A percentile compares a stretch with the other conserved stretches of the same genome.
phyloP scores from a whole-genome alignment of 305 asterid species.

The Withania somnifera region DNA sequence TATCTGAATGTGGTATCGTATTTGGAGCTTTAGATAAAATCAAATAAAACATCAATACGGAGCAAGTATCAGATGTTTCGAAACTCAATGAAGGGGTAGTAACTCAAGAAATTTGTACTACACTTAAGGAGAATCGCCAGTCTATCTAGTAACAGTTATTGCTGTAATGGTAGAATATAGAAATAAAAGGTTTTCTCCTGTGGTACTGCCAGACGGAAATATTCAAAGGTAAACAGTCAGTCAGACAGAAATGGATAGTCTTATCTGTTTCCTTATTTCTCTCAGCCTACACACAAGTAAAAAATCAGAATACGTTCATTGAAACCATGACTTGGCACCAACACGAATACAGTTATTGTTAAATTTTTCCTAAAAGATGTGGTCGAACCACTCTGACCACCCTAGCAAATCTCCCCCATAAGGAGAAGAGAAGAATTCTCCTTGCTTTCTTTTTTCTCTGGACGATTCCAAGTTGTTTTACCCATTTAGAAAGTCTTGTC shows the following conservation, averaged over 20 bases:
- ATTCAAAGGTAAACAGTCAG: not conserved
- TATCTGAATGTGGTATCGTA: not conserved
- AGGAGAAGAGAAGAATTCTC: too few relatives aligned
- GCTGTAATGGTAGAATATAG: not conserved
- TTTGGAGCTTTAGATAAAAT: not conserved
- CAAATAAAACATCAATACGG: not conserved
- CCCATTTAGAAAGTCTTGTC: too few relatives aligned
- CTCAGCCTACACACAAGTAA: constrained; percentile 21
- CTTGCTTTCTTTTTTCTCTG: too few relatives aligned
- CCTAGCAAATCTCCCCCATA: too few relatives aligned
- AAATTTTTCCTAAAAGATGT: too few relatives aligned
- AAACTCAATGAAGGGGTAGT: not conserved
- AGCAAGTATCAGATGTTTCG: not conserved
- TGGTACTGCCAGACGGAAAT: not conserved
- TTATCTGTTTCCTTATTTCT: constrained; percentile 21
- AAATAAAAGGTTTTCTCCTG: not conserved
- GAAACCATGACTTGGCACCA: too few relatives aligned
- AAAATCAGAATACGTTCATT: not conserved
- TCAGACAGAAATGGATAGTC: not conserved
- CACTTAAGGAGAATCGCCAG: not conserved
- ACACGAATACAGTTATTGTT: too few relatives aligned
- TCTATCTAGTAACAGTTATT: not conserved
- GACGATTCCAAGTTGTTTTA: too few relatives aligned
- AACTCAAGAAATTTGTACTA: not conserved
- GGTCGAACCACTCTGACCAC: too few relatives aligned